phyloP scores from a whole-genome alignment of 2,329 filamentous ascomycete species.

The Amauroascus verrucosus region DNA sequence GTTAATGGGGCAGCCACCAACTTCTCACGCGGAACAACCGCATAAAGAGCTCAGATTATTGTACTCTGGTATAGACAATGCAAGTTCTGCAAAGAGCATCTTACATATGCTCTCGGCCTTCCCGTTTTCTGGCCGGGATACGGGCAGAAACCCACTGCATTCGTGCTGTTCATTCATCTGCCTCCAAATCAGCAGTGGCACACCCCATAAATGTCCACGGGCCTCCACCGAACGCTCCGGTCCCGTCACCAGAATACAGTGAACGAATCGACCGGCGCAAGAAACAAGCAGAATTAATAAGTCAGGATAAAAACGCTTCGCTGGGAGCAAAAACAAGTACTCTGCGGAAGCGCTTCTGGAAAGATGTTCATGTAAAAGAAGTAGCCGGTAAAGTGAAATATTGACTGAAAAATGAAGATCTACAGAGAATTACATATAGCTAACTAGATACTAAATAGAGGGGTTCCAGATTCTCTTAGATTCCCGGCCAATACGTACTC shows the following conservation, averaged over 20 bases:
- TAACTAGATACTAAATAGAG: background rate
- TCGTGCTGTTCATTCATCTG: conserved; percentile 29
- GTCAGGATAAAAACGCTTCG: conserved; percentile 30
- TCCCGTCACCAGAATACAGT: conserved; percentile 40
- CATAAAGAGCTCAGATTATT: background rate
- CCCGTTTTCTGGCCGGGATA: background rate
- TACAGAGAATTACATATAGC: background rate
- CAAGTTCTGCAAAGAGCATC: conserved; percentile 2
- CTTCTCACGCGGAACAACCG: too few species aligned
- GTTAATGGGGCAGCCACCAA: background rate
- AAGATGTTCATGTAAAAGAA: conserved; percentile 62
- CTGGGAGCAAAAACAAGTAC: conserved; percentile 36
- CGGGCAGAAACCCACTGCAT: conserved; percentile 3
- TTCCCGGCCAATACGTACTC: conserved; percentile 65
- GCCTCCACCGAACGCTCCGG: conserved; percentile 49
- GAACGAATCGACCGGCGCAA: conserved; percentile 41
- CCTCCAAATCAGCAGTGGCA: conserved; percentile 42
- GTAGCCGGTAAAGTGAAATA: conserved; percentile 44
- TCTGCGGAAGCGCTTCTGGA: conserved; percentile 75
- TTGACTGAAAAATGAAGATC: background rate
- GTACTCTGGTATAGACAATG: background rate
- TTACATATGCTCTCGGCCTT: background rate
- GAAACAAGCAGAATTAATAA: conserved; percentile 42
- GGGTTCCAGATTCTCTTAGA: conserved; percentile 64
- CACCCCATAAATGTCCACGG: conserved; percentile 50